Evolutionary conservation across 2,329 filamentous ascomycete species (phyloP).

Genomic region (Cladosporium halotolerans): DNA sequence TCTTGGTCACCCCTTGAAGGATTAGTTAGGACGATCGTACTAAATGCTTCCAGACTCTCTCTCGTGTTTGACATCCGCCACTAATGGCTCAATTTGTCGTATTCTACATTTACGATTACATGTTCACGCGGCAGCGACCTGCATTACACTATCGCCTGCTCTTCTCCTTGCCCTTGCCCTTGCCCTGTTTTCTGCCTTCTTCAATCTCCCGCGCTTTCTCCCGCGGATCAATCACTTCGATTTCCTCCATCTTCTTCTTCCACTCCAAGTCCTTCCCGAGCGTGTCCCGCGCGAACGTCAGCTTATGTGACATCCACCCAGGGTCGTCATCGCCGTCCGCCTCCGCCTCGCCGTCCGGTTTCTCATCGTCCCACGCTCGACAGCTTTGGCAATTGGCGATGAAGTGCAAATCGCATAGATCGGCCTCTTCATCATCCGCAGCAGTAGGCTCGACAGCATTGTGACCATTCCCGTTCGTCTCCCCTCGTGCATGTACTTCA

Average conservation of each 20-base stretch:
- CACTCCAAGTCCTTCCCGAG: slow-evolving; percentile 86
- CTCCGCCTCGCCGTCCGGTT: slow-evolving; percentile 52
- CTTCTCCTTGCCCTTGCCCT: slow-evolving; percentile 14
- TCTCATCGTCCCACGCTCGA: slow-evolving; percentile 69
- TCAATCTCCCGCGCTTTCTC: slow-evolving; percentile 27
- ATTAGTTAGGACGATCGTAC: too few species aligned
- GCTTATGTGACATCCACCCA: slow-evolving; percentile 78
- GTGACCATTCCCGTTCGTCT: slow-evolving; percentile 2
- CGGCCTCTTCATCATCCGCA: slow-evolving; percentile 59
- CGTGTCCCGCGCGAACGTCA: slow-evolving; percentile 83
- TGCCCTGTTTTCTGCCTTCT: slow-evolving; percentile 20
- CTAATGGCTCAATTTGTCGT: too few species aligned
- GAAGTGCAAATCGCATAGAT: slow-evolving; percentile 88
- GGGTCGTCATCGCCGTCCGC: slow-evolving; percentile 48
- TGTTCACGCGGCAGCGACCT: background rate
- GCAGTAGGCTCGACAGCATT: background rate
- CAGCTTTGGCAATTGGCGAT: slow-evolving; percentile 94
- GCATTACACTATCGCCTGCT: background rate
- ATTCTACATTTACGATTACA: background rate
- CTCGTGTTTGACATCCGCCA: too few species aligned
- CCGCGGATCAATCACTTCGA: slow-evolving; percentile 72
- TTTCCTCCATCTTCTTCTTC: slow-evolving; percentile 81
- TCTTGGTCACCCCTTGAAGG: too few species aligned
- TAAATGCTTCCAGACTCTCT: too few species aligned
- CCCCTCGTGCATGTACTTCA: background rate